phyloP scores from a whole-genome alignment of 805 yeast genomes.

The Myxozyma vanderwaltii region DNA sequence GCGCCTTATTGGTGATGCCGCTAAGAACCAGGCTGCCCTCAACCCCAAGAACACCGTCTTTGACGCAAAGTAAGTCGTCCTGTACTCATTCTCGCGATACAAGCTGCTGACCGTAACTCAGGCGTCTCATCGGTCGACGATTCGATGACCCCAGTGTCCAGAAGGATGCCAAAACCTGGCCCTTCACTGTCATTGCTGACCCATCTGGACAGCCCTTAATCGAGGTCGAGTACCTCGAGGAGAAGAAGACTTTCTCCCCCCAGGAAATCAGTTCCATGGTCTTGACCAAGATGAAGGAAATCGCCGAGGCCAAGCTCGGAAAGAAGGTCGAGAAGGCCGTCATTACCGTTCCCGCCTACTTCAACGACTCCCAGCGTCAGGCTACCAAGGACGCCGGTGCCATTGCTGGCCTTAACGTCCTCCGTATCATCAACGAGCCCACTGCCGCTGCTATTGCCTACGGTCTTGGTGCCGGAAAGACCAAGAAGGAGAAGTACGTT shows the following conservation, averaged over 20 bases:
- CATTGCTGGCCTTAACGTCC: constrained; percentile 80
- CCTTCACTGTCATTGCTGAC: constrained; percentile 75
- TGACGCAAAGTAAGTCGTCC: constrained; percentile 52
- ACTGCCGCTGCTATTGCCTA: constrained; percentile 98
- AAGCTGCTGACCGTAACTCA: constrained; percentile 59
- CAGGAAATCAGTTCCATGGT: constrained; percentile 96
- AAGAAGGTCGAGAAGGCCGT: constrained; percentile 80
- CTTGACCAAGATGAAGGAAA: constrained; percentile 81
- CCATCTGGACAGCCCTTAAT: constrained; percentile 71
- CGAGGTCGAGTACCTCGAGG: constrained; percentile 80
- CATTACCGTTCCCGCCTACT: constrained; percentile 84
- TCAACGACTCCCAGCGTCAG: constrained; percentile 87
- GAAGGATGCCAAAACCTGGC: constrained; percentile 92
- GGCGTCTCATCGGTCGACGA: constrained; percentile 92
- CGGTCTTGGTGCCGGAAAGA: constrained; percentile 89
- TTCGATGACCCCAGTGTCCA: constrained; percentile 81
- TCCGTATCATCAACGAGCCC: constrained; percentile 86
- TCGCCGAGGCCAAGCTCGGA: constrained; percentile 82
- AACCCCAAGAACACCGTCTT: constrained; percentile 90
- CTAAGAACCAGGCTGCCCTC: constrained; percentile 95
- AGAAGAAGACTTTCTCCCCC: constrained; percentile 84
- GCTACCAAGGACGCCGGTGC: constrained; percentile 90
- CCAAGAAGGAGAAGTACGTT: constrained; percentile 80
- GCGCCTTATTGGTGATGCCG: constrained; percentile 94
- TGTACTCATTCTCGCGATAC: neutral